phyloP scores from a whole-genome alignment of 305 asterid genomes.

The Solanum hybrid region DNA sequence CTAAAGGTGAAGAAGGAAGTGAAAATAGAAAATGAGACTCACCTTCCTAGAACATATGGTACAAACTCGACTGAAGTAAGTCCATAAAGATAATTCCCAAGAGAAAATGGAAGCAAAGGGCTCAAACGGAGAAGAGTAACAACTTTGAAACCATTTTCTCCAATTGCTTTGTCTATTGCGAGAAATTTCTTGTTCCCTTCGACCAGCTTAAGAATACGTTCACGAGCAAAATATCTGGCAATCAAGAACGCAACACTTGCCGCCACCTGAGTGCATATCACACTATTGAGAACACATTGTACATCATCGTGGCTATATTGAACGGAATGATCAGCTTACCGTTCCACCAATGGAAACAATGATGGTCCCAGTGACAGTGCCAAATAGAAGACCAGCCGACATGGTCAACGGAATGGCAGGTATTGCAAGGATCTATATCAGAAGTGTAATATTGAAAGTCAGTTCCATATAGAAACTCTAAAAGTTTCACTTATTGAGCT shows the following conservation, averaged over 20 bases:
- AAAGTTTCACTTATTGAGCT: not conserved
- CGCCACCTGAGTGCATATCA: slow-evolving; percentile 52
- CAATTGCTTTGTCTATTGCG: slow-evolving; percentile 94
- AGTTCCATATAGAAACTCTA: not conserved
- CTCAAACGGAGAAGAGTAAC: slow-evolving; percentile 97
- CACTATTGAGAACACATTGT: not conserved
- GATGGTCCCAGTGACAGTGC: slow-evolving; percentile 79
- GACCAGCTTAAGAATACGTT: slow-evolving; percentile 86
- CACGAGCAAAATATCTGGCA: slow-evolving; percentile 98
- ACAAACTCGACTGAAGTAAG: slow-evolving; percentile 87
- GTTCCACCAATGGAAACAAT: slow-evolving; percentile 93
- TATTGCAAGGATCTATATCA: slow-evolving; percentile 76
- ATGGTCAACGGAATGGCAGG: slow-evolving; percentile 96
- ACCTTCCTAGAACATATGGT: slow-evolving; percentile 92
- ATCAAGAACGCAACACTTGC: slow-evolving; percentile 87
- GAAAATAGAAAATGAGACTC: slow-evolving; percentile 8
- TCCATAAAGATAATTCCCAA: slow-evolving; percentile 89
- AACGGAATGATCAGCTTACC: slow-evolving; percentile 30
- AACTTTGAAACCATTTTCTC: slow-evolving; percentile 88
- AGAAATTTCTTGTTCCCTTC: slow-evolving; percentile 92
- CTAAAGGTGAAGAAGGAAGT: not conserved
- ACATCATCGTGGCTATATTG: not conserved
- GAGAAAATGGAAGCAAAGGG: slow-evolving; percentile 94
- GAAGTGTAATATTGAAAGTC: slow-evolving; percentile 1
- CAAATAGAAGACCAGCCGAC: slow-evolving; percentile 98